phyloP scores from a whole-genome alignment of 2,329 filamentous ascomycete species.

The Teratosphaeria destructans region DNA sequence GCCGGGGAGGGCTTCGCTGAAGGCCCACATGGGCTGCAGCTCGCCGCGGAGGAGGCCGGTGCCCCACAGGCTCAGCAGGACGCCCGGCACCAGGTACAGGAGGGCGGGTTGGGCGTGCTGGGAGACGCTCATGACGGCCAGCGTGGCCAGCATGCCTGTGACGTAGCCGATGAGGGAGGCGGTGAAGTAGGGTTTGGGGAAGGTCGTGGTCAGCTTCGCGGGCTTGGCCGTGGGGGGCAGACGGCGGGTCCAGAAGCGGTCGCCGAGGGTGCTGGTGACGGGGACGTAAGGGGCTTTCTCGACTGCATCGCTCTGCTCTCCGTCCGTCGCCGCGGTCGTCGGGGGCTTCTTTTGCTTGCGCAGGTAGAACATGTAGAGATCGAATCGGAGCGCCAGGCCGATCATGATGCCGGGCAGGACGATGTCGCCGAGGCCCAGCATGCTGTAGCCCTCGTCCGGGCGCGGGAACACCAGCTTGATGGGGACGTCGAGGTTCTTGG shows the following conservation, averaged over 20 bases:
- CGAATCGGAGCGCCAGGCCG: conserved; percentile 78
- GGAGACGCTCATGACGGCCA: conserved; percentile 66
- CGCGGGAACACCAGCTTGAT: conserved; percentile 81
- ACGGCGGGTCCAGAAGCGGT: conserved; percentile 61
- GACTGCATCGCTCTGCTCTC: conserved; percentile 2
- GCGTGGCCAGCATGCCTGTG: conserved; percentile 63
- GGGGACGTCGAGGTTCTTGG: conserved; percentile 78
- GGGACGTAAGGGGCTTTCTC: conserved; percentile 33
- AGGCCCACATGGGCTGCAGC: conserved; percentile 64
- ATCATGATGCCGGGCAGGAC: conserved; percentile 88
- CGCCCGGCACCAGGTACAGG: conserved; percentile 81
- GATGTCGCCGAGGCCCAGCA: conserved; percentile 91
- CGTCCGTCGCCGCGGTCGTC: conserved; percentile 3
- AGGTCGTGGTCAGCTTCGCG: conserved; percentile 34
- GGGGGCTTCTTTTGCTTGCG: conserved; percentile 45
- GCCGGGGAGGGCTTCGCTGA: conserved; percentile 54
- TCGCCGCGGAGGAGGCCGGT: conserved; percentile 65
- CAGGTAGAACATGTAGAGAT: conserved; percentile 75
- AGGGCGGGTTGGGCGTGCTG: conserved; percentile 81
- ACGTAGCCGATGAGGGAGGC: conserved; percentile 68
- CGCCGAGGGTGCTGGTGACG: conserved; percentile 66
- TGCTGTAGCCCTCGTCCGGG: conserved; percentile 47
- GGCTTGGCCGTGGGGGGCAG: conserved; percentile 9
- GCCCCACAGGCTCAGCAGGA: conserved; percentile 63
- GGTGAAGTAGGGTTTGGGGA: conserved; percentile 78